These are phyloP conservation scores for Cyberlindnera xylosilytica DNA, from an alignment of 805 yeast genomes.

Conservation along the genomic window DNA sequence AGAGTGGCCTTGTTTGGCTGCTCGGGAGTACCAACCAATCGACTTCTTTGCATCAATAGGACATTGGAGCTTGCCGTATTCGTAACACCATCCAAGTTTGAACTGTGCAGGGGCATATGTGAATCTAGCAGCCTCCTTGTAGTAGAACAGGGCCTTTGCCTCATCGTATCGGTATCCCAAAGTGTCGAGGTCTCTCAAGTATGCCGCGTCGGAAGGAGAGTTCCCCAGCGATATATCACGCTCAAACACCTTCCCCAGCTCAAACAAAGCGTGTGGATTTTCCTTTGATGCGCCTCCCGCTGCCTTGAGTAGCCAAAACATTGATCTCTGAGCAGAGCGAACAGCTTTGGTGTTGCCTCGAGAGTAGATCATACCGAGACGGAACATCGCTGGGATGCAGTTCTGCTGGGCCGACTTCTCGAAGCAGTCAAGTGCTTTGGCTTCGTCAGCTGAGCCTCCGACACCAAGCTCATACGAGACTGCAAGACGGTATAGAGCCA, in stretches of 20 bases:
- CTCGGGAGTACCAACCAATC: slow-evolving; percentile 70
- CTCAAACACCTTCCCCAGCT: slow-evolving; percentile 55
- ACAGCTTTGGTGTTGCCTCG: slow-evolving; percentile 43
- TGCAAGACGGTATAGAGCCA: slow-evolving; percentile 66
- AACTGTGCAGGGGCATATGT: slow-evolving; percentile 68
- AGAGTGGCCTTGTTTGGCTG: slow-evolving; percentile 58
- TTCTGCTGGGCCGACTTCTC: slow-evolving; percentile 59
- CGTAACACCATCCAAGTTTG: slow-evolving; percentile 68
- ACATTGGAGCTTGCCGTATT: slow-evolving; percentile 59
- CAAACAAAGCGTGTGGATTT: slow-evolving; percentile 56
- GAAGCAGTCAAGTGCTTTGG: slow-evolving; percentile 53
- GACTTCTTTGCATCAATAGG: slow-evolving; percentile 53
- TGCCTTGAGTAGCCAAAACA: slow-evolving; percentile 52
- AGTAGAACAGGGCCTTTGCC: slow-evolving; percentile 46
- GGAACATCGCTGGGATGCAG: slow-evolving; percentile 67
- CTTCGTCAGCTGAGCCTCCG: slow-evolving; percentile 43
- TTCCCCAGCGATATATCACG: slow-evolving; percentile 32
- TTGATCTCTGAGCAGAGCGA: slow-evolving; percentile 40
- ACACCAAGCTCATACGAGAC: slow-evolving; percentile 68
- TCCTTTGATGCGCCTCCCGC: slow-evolving; percentile 38
- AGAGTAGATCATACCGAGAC: slow-evolving; percentile 62
- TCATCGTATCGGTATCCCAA: slow-evolving; percentile 34
- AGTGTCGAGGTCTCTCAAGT: slow-evolving; percentile 32
- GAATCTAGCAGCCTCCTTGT: slow-evolving; percentile 54
- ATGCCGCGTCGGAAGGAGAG: slow-evolving; percentile 27